A percentile compares a stretch with the other conserved stretches of the same genome.
These are phyloP conservation scores for Penicillium polonicum DNA, from an alignment of 2,329 filamentous ascomycete species.

Conservation along the genomic window DNA sequence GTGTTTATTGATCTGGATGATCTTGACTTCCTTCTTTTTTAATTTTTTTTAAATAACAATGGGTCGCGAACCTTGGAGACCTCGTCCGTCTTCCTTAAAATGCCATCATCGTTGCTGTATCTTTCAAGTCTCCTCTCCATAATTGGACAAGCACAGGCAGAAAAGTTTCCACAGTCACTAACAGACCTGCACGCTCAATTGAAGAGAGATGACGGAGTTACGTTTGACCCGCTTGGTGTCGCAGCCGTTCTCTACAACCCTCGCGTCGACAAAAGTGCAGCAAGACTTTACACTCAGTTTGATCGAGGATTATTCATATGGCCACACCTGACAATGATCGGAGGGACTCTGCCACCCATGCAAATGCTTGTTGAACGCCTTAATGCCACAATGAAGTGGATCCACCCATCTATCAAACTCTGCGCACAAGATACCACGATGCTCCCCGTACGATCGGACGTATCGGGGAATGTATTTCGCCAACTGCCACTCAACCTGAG, in stretches of 20 bases:
- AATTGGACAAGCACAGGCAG: background rate
- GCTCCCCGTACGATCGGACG: slow-evolving; percentile 30
- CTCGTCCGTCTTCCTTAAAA: background rate
- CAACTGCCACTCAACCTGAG: slow-evolving; percentile 32
- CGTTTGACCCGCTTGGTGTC: slow-evolving; percentile 37
- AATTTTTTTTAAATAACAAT: background rate
- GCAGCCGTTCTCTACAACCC: slow-evolving; percentile 34
- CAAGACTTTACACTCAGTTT: slow-evolving; percentile 31
- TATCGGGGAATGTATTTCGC: slow-evolving; percentile 29
- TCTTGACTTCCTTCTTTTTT: background rate
- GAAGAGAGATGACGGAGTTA: slow-evolving; percentile 16
- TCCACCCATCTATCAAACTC: slow-evolving; percentile 31
- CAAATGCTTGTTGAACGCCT: slow-evolving; percentile 35
- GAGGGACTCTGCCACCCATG: slow-evolving; percentile 31
- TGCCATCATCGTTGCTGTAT: background rate
- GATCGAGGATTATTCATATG: slow-evolving; percentile 30
- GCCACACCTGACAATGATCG: slow-evolving; percentile 37
- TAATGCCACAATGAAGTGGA: slow-evolving; percentile 23
- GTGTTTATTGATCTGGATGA: background rate
- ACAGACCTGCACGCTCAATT: background rate
- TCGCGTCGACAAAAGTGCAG: slow-evolving; percentile 31
- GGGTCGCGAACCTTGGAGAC: background rate
- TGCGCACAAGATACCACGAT: slow-evolving; percentile 29
- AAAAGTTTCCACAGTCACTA: background rate
- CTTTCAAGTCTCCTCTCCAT: background rate